A percentile compares a stretch with the other conserved stretches of the same genome.
phyloP scores from a whole-genome alignment of 2,329 filamentous ascomycete genomes.

The Fusarium sp. region DNA sequence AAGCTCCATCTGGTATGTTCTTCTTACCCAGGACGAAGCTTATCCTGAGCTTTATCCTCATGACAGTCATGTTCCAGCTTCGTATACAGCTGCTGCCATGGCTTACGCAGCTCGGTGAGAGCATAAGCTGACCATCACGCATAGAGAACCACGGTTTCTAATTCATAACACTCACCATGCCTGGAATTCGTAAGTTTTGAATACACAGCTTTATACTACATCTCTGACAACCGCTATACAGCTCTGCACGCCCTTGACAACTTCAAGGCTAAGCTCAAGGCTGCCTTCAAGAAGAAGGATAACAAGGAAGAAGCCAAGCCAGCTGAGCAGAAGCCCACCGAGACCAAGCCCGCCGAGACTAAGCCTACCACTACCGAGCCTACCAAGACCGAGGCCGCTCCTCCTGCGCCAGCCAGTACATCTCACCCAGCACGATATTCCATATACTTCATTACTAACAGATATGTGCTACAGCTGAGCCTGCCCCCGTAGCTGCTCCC shows the following conservation, averaged over 20 bases:
- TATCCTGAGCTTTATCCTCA: neutral
- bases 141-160: slow-evolving; percentile 5
- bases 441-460: slow-evolving; percentile 18
- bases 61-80: neutral
- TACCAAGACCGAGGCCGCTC: slow-evolving; percentile 51
- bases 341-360: slow-evolving; percentile 30
- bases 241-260: slow-evolving; percentile 64
- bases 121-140: slow-evolving; percentile 27
- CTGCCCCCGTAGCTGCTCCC: slow-evolving; percentile 5
- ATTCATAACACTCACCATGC: slow-evolving; percentile 54
- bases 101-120: neutral
- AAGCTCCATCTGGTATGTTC: slow-evolving; percentile 24
- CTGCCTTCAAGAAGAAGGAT: slow-evolving; percentile 62
- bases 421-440: slow-evolving; percentile 20
- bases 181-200: slow-evolving; percentile 62
- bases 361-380: slow-evolving; percentile 47
- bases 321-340: slow-evolving; percentile 36
- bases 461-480: slow-evolving; percentile 36
- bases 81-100: neutral
- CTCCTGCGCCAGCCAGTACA: slow-evolving; percentile 48
- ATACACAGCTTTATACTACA: neutral
- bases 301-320: slow-evolving; percentile 49
- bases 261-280: slow-evolving; percentile 66
- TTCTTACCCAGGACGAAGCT: neutral
- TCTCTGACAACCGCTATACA: slow-evolving; percentile 48